Evolutionary conservation across 2,329 filamentous ascomycete genomes (phyloP), one percentile per base, ranked within the genome.

Genomic region (Sporothrix luriei): DNA sequence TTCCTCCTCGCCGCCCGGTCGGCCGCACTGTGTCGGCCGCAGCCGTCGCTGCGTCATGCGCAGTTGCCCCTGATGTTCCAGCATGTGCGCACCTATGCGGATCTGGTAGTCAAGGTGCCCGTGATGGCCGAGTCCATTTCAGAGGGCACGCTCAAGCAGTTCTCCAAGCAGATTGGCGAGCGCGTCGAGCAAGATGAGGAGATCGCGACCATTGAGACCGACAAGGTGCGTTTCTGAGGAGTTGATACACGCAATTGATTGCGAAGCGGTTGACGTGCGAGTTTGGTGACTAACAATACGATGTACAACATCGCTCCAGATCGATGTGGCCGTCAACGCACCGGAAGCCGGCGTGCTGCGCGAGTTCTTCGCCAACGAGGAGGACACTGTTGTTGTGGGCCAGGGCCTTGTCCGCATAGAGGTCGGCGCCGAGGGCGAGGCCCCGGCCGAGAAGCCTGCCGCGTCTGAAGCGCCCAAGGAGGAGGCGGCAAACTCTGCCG

Each of bases 51-150:
- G 73, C 82, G 82, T 72, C 79, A 77, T 69, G 77, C 79, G 13
- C 78, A 82, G 76, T 81, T 86, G 66, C 83, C 84, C 11, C 73
- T 81, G 46, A 82, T 86, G 77, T 83, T 86, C 78, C 78, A 82
- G 77, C 86, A 88, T 76, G 83, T 87, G 68, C 85, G 87, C 74
- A 84, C 76, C 74, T 90, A 90, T 77, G 94, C 94, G 79, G 93
- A 97, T 78, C 90, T 88, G 75, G 82, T 94, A 73, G 89, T 99
- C 80, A 94, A 98, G 83, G 95, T 98, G 74, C 95, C 95, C 46
- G 88, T 95, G 79, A 98, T 99, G 95, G 95, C 95, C 73, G 95
- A 99, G 82, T 98, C 95, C 65, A 98, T 99, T 80, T 96, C 93
- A 57, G 95, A 99, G 81, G 95, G 95, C 72, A 99, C 95, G 26